phyloP scores from a whole-genome alignment of 2,329 filamentous ascomycete species.

The Plenodomus lindquistii region DNA sequence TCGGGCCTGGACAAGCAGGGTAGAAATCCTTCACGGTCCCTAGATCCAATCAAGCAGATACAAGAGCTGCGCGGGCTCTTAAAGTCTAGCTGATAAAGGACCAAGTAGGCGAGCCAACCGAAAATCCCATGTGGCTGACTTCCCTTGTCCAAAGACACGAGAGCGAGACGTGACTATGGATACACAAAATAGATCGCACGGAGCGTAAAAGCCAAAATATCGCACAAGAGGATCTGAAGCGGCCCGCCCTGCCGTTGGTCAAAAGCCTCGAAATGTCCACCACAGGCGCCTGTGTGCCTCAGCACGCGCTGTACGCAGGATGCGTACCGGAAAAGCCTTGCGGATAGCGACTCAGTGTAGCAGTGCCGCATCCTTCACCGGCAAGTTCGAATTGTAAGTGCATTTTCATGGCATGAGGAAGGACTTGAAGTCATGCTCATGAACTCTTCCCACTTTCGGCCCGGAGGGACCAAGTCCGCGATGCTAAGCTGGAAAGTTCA shows the following conservation, averaged over 20 bases:
- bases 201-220: not conserved
- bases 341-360: not conserved
- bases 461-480: not conserved
- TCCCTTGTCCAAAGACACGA: not conserved
- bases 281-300: not conserved
- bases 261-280: not conserved
- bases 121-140: not conserved
- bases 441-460: not conserved
- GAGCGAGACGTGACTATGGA: not conserved
- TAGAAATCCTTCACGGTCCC: not conserved
- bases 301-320: not conserved
- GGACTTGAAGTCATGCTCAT: not conserved
- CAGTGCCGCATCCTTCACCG: not conserved
- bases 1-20: not conserved
- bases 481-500: not conserved
- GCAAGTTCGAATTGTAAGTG: not conserved
- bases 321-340: not conserved
- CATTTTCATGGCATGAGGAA: not conserved
- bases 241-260: not conserved
- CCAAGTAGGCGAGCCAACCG: not conserved
- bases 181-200: not conserved
- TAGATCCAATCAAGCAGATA: not conserved
- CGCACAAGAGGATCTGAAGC: not conserved
- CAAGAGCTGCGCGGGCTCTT: not conserved
- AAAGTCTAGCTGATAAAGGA: not conserved